Conservation (phyloP, 495 filamentous ascomycete species). For the Coniosporium apollinis region DNA sequence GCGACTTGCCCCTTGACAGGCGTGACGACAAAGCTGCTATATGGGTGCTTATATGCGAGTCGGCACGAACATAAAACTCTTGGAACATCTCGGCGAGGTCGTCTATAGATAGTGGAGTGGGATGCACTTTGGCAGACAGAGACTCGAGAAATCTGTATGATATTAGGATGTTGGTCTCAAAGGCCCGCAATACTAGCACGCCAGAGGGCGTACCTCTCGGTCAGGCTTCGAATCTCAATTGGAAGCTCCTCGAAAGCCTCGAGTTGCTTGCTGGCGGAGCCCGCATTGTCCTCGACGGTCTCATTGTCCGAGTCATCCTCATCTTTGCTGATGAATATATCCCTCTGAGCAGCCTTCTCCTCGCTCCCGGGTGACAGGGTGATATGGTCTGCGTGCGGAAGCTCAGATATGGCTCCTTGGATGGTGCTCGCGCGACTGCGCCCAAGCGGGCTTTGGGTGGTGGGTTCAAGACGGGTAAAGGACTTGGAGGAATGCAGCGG, state of each 20-base stretch:
- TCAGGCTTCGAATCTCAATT: slow-evolving; percentile 76
- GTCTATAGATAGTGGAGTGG: slow-evolving; percentile 67
- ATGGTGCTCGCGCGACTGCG: slow-evolving; percentile 45
- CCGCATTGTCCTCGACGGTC: slow-evolving; percentile 27
- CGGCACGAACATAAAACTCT: slow-evolving; percentile 77
- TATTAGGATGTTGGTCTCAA: background rate
- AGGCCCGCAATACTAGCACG: background rate
- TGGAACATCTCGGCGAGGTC: slow-evolving; percentile 79
- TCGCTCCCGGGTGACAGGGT: slow-evolving; percentile 7
- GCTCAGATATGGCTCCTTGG: slow-evolving; percentile 35
- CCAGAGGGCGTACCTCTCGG: slow-evolving; percentile 47
- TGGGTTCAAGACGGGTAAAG: slow-evolving; percentile 37
- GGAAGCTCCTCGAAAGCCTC: slow-evolving; percentile 72
- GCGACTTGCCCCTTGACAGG: slow-evolving; percentile 47
- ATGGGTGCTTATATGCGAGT: slow-evolving; percentile 73
- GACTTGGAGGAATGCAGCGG: slow-evolving; percentile 30
- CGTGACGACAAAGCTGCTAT: slow-evolving; percentile 63
- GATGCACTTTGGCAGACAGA: slow-evolving; percentile 71
- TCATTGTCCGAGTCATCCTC: slow-evolving; percentile 30
- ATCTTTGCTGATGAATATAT: slow-evolving; percentile 27
- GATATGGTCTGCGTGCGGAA: slow-evolving; percentile 19
- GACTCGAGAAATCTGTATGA: slow-evolving; percentile 70
- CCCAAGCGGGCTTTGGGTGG: slow-evolving; percentile 26
- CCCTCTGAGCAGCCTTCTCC: slow-evolving; percentile 15
- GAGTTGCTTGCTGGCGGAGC: slow-evolving; percentile 26